These are phyloP conservation scores for Acorus calamus DNA, from an alignment of 106 monocot genomes.

Conservation along the genomic window DNA sequence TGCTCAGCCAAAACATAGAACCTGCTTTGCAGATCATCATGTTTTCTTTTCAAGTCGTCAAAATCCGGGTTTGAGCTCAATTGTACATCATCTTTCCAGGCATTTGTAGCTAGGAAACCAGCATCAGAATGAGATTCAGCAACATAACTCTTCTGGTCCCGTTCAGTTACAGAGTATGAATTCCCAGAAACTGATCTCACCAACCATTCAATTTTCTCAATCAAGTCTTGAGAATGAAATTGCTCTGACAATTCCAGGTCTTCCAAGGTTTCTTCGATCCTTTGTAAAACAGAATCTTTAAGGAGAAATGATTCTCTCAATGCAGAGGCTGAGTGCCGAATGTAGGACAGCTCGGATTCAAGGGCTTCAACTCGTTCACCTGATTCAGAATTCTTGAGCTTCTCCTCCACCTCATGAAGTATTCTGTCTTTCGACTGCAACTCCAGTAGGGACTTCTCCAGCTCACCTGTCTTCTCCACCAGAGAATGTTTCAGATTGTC, in stretches of 20 bases:
- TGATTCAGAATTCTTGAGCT: constrained; percentile 72
- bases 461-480: constrained; percentile 54
- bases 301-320: constrained; percentile 94
- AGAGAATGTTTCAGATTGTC: constrained; percentile 82
- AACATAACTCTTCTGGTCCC: constrained; percentile 21
- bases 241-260: constrained; percentile 80
- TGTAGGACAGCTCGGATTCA: constrained; percentile 97
- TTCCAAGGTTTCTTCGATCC: constrained; percentile 89
- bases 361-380: constrained; percentile 86
- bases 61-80: constrained; percentile 17
- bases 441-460: constrained; percentile 65
- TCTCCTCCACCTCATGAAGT: constrained; percentile 56
- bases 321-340: constrained; percentile 84
- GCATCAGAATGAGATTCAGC: constrained; percentile 41
- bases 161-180: constrained; percentile 27
- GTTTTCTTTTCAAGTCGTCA: constrained; percentile 61
- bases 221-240: constrained; percentile 71
- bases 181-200: constrained; percentile 38
- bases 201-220: constrained; percentile 82
- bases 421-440: constrained; percentile 50
- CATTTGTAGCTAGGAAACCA: constrained; percentile 17
- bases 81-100: constrained; percentile 24
- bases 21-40: constrained; percentile 62
- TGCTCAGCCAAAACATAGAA: constrained; percentile 88
- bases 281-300: constrained; percentile 89